Base-by-base conservation (phyloP, 257 asterid genomes). In the Thymus quinquecostatus region DNA sequence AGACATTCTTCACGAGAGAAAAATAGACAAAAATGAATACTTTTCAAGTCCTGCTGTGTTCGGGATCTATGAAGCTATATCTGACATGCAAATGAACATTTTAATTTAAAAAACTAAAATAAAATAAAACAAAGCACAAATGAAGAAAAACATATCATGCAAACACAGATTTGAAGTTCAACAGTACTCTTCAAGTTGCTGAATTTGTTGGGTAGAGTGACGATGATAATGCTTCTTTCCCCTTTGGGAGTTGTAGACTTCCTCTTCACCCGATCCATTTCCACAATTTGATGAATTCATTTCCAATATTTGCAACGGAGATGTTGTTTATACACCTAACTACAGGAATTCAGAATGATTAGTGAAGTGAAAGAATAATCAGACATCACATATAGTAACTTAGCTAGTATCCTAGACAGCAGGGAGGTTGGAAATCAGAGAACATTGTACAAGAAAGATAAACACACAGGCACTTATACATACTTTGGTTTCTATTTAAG, bases 111-210 rank as follows among this genome's bases (percentile, higher is more conserved):
- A 40, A 71, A 13, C 27, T 7, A 62, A 64, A 28, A 28, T 60
- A 49, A 60, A 32, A 66, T 38, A 48, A 8, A 53, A 71, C 6
- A 65, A 73, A 58, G 54, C 77, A 3, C 41, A 30, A 1, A 12
- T 33, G 56, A 64, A 53, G 10, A 29, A 27, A 56, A 71, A 33
- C 21, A 27, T 51, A 36, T 44, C 8, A 72, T 33, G 62, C 40
- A 34, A 9, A 51, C 62, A 30, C 30, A 56, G 61, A 71, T 54
- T 43, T 29, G 56, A 68, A 66, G 56, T 75, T 68, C 28, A 48
- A 58, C 40, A 74, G 34, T 90, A 90, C 96, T 77, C 85, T 85
- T 90, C 92, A 10, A 90, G 95, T 30, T 73, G 82, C 49, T 80
- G 87, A 70, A 90, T 88, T 66, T 90, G 95, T 62, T 86, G 83